Evolutionary conservation across 2,329 filamentous ascomycete genomes (phyloP).

Genomic region (Nigrospora oryzae): DNA sequence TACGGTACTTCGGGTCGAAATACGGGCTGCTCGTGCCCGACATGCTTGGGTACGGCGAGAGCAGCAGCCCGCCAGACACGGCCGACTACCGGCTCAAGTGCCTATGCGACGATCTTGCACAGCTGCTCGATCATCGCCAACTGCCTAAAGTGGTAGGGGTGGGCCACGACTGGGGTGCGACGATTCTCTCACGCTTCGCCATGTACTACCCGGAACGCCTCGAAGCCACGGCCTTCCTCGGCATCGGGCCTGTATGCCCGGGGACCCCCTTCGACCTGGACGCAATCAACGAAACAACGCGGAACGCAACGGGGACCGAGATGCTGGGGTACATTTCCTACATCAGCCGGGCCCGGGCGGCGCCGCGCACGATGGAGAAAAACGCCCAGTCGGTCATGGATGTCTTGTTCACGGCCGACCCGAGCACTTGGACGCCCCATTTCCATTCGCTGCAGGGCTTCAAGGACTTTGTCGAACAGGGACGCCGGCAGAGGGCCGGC

Average conservation of each 20-base stretch:
- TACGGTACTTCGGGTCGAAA: conserved; percentile 18
- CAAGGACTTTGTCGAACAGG: conserved; percentile 1
- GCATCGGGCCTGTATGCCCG: conserved; percentile 25
- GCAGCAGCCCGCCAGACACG: conserved; percentile 20
- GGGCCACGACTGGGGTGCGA: conserved; percentile 34
- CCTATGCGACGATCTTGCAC: conserved; percentile 20
- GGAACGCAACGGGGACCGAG: conserved; percentile 1
- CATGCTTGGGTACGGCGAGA: conserved; percentile 21
- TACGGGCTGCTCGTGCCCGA: conserved; percentile 23
- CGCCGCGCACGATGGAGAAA: conserved; percentile 1
- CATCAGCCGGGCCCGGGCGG: background rate
- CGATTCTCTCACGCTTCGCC: conserved; percentile 24
- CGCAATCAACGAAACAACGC: conserved; percentile 1
- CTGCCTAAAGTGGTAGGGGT: conserved; percentile 22
- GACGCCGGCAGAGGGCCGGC: background rate
- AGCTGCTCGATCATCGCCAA: conserved; percentile 21
- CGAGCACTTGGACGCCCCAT: background rate
- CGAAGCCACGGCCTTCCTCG: conserved; percentile 24
- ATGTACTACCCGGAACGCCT: conserved; percentile 26
- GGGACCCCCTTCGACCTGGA: conserved; percentile 13
- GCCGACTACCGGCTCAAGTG: conserved; percentile 19
- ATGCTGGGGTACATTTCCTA: conserved; percentile 3
- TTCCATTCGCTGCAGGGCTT: conserved; percentile 2
- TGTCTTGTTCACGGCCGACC: conserved; percentile 2
- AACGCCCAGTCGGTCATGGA: conserved; percentile 4